A percentile compares a stretch with the other conserved stretches of the same genome.
phyloP scores from a whole-genome alignment of 2,329 filamentous ascomycete species.

The Colletotrichum euphorbiae region DNA sequence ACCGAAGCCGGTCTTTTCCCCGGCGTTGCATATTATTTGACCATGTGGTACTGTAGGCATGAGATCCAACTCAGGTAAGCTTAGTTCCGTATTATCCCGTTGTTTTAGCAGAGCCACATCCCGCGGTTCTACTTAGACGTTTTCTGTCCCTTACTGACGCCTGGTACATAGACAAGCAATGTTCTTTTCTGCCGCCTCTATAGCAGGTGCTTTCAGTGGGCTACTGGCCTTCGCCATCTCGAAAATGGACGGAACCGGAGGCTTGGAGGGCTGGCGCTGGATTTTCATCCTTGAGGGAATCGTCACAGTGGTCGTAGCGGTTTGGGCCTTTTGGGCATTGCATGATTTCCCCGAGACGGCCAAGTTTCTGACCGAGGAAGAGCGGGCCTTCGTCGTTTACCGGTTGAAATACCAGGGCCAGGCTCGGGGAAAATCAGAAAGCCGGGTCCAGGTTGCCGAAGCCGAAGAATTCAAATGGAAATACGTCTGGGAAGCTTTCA shows the following conservation, averaged over 20 bases:
- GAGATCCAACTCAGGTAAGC: conserved; percentile 69
- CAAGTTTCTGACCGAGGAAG: conserved; percentile 76
- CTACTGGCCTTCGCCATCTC: conserved; percentile 77
- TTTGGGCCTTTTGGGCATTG: conserved; percentile 76
- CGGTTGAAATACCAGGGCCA: conserved; percentile 75
- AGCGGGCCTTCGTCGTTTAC: conserved; percentile 77
- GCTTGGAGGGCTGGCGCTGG: conserved; percentile 71
- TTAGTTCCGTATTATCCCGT: too few species aligned
- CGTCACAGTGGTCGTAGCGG: conserved; percentile 74
- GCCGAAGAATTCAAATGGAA: conserved; percentile 81
- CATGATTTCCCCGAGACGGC: conserved; percentile 87
- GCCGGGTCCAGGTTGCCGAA: conserved; percentile 61
- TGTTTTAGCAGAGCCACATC: too few species aligned
- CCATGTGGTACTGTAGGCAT: conserved; percentile 70
- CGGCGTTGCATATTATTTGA: conserved; percentile 70
- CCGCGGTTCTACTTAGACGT: too few species aligned
- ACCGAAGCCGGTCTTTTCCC: conserved; percentile 76
- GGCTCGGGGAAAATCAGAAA: conserved; percentile 34
- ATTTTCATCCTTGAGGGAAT: conserved; percentile 79
- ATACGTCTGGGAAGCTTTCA: conserved; percentile 78
- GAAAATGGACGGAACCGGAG: conserved; percentile 75
- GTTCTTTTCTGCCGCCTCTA: conserved; percentile 85
- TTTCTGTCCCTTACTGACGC: too few species aligned
- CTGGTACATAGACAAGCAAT: conserved; percentile 64
- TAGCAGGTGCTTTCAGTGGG: conserved; percentile 82